Evolutionary conservation across 306 rosid species (phyloP).

Genomic region (Elaeagnus macrophylla): DNA sequence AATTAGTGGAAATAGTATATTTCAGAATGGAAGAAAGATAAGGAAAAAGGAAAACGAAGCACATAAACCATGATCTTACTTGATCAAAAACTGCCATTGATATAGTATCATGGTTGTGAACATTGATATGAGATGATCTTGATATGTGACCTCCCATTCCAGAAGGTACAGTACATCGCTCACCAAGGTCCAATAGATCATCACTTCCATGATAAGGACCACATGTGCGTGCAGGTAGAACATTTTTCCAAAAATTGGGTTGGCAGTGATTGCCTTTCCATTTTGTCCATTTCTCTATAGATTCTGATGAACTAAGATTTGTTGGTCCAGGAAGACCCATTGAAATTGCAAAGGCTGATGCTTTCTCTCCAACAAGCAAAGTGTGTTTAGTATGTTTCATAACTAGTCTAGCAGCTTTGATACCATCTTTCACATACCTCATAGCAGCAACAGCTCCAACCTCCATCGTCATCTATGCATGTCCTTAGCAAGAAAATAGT

Average conservation of each 20-base stretch:
- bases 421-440: constrained; percentile 87
- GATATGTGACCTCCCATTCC: constrained; percentile 21
- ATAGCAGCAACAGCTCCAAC: constrained; percentile 95
- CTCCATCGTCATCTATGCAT: constrained; percentile 82
- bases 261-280: constrained; percentile 74
- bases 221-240: constrained; percentile 44
- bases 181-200: constrained; percentile 18
- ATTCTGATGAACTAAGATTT: constrained; percentile 74
- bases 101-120: constrained; percentile 79
- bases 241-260: constrained; percentile 80
- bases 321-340: constrained; percentile 94
- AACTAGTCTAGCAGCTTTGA: constrained; percentile 78
- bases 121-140: constrained; percentile 41
- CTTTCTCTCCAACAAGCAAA: constrained; percentile 84
- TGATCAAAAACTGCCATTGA: constrained; percentile 87
- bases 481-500: constrained; percentile 46
- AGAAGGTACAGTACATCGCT: constrained; percentile 28
- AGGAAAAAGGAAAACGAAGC: neutral
- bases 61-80: constrained; percentile 29
- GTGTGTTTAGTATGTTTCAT: constrained; percentile 75
- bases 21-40: neutral
- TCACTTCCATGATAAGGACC: constrained; percentile 62
- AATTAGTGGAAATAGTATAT: constrained; percentile 1
- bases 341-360: constrained; percentile 73
- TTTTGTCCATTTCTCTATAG: constrained; percentile 57